These are phyloP conservation scores for Talaromyces ruber DNA, from an alignment of 495 filamentous ascomycete genomes.

Conservation along the genomic window DNA sequence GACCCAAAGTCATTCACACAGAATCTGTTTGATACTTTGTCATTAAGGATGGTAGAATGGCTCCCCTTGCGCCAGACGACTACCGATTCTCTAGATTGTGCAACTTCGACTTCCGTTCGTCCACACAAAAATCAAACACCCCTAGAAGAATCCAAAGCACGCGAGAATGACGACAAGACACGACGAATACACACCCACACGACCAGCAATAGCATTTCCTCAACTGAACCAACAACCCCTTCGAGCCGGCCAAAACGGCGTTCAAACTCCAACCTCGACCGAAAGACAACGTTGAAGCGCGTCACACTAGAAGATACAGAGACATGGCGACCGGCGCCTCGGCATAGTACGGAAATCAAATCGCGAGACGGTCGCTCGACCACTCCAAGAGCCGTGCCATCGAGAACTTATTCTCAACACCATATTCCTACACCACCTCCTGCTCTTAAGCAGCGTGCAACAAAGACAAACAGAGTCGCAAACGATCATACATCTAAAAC, in stretches of 20 bases:
- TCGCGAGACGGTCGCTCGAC: background rate
- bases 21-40: slow-evolving; percentile 68
- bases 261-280: slow-evolving; percentile 25
- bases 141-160: background rate
- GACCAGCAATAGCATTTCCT: background rate
- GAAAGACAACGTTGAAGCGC: slow-evolving; percentile 32
- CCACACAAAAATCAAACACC: slow-evolving; percentile 6
- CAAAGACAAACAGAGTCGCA: slow-evolving; percentile 25
- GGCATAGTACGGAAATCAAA: slow-evolving; percentile 27
- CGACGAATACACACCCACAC: slow-evolving; percentile 5
- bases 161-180: slow-evolving; percentile 5
- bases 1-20: slow-evolving; percentile 82
- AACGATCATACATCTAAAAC: slow-evolving; percentile 15
- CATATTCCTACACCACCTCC: slow-evolving; percentile 28
- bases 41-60: slow-evolving; percentile 76
- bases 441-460: slow-evolving; percentile 32
- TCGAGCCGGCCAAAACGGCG: background rate
- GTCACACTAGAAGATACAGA: slow-evolving; percentile 31
- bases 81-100: slow-evolving; percentile 12
- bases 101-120: slow-evolving; percentile 10
- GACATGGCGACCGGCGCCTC: slow-evolving; percentile 24
- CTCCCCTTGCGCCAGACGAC: slow-evolving; percentile 43
- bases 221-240: background rate
- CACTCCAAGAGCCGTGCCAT: background rate
- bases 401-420: background rate